A percentile compares a stretch with the other conserved stretches of the same genome.
These are phyloP conservation scores for Neofusicoccum parvum DNA, from an alignment of 2,329 filamentous ascomycete species.

Conservation along the genomic window DNA sequence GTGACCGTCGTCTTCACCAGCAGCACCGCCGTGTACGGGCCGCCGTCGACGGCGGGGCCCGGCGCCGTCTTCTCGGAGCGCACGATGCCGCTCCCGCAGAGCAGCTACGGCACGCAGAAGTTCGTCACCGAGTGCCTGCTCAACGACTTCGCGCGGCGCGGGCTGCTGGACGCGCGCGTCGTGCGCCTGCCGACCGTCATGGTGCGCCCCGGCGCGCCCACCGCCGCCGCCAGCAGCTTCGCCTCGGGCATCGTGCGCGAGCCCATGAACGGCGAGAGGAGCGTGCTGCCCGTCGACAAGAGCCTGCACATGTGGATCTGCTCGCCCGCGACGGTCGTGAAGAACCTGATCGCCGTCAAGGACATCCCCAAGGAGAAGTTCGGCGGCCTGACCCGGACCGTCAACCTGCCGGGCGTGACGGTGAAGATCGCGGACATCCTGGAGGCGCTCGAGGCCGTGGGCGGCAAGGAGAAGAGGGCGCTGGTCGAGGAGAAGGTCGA, in stretches of 20 bases:
- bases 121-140: slow-evolving; percentile 60
- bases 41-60: slow-evolving; percentile 42
- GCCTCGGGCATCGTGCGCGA: slow-evolving; percentile 65
- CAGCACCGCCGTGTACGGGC: slow-evolving; percentile 62
- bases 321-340: slow-evolving; percentile 54
- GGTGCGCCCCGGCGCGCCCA: slow-evolving; percentile 59
- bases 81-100: slow-evolving; percentile 58
- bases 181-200: slow-evolving; percentile 62
- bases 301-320: slow-evolving; percentile 58
- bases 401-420: slow-evolving; percentile 54
- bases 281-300: slow-evolving; percentile 48
- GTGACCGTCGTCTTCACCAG: slow-evolving; percentile 60
- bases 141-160: slow-evolving; percentile 61
- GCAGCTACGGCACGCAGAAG: slow-evolving; percentile 63
- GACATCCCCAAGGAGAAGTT: slow-evolving; percentile 51
- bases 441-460: slow-evolving; percentile 54
- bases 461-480: slow-evolving; percentile 51
- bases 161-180: slow-evolving; percentile 57
- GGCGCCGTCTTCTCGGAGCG: slow-evolving; percentile 19
- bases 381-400: slow-evolving; percentile 46
- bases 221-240: slow-evolving; percentile 60
- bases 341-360: slow-evolving; percentile 54
- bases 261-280: slow-evolving; percentile 56
- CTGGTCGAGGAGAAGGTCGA: slow-evolving; percentile 52
- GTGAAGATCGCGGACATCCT: slow-evolving; percentile 57